phyloP scores from a whole-genome alignment of 2,329 filamentous ascomycete genomes.

The Cytospora schulzeri region DNA sequence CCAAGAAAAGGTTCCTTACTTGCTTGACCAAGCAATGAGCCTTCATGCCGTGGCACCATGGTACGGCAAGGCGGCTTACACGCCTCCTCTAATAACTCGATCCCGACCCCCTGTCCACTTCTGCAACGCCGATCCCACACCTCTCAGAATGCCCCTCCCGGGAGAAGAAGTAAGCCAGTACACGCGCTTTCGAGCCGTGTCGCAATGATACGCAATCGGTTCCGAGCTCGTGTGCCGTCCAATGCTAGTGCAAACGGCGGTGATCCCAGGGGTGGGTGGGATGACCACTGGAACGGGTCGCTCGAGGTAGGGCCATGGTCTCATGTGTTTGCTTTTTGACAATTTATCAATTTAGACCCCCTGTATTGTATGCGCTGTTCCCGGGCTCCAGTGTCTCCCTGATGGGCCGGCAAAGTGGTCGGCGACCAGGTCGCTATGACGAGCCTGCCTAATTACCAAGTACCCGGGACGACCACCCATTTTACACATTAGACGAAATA shows the following conservation, averaged over 20 bases:
- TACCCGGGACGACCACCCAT: no score
- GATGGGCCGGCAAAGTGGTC: no score
- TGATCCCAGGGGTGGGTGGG: background rate
- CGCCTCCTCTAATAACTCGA: background rate
- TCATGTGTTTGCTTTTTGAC: background rate
- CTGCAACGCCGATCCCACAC: background rate
- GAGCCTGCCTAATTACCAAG: background rate
- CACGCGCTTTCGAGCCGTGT: background rate
- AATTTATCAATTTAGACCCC: background rate
- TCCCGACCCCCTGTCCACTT: background rate
- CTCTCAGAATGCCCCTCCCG: background rate
- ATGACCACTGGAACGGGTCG: background rate
- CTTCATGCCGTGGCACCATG: background rate
- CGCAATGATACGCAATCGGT: background rate
- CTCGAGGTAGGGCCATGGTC: background rate
- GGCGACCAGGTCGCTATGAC: background rate
- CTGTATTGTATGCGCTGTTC: background rate
- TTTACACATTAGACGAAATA: background rate
- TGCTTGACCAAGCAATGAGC: background rate
- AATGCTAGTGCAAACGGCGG: background rate
- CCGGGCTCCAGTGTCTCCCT: no score
- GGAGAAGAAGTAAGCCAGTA: background rate
- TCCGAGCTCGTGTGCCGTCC: background rate
- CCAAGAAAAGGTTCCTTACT: conserved; percentile 8
- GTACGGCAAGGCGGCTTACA: background rate